phyloP scores from a whole-genome alignment of 495 filamentous ascomycete species.

The Penicillium parvum region DNA sequence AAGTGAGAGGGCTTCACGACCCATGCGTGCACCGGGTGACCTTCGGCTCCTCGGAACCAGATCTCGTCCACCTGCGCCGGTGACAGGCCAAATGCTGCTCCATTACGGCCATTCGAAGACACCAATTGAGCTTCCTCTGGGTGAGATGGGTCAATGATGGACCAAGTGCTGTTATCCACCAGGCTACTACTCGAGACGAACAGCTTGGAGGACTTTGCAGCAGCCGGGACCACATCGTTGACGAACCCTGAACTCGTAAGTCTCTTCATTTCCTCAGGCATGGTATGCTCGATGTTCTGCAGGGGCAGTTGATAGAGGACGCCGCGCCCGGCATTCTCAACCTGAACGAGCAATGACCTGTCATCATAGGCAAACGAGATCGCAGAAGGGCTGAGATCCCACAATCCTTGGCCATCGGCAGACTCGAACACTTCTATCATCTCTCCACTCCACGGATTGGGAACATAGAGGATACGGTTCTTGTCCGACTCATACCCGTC shows the following conservation, averaged over 20 bases:
- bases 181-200: slow-evolving; percentile 63
- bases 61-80: slow-evolving; percentile 61
- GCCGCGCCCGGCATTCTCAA: slow-evolving; percentile 60
- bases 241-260: slow-evolving; percentile 61
- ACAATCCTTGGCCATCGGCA: slow-evolving; percentile 56
- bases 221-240: slow-evolving; percentile 50
- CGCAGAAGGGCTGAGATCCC: slow-evolving; percentile 63
- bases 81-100: slow-evolving; percentile 64
- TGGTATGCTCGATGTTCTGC: slow-evolving; percentile 47
- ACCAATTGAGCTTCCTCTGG: slow-evolving; percentile 40
- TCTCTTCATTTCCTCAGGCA: slow-evolving; percentile 47
- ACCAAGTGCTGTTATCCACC: slow-evolving; percentile 65
- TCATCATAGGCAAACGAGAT: slow-evolving; percentile 66
- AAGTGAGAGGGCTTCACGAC: slow-evolving; percentile 80
- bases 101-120: slow-evolving; percentile 66
- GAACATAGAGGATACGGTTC: slow-evolving; percentile 67
- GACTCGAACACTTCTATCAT: slow-evolving; percentile 60
- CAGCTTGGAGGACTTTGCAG: slow-evolving; percentile 45
- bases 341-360: slow-evolving; percentile 57
- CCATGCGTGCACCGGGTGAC: slow-evolving; percentile 68
- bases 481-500: slow-evolving; percentile 90
- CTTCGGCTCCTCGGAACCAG: slow-evolving; percentile 61
- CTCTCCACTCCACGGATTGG: slow-evolving; percentile 52
- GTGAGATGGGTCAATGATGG: slow-evolving; percentile 50
- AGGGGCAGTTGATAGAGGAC: slow-evolving; percentile 60